Conservation (phyloP, 1,139 yeast species). For the Yamadazyma atlantica region DNA sequence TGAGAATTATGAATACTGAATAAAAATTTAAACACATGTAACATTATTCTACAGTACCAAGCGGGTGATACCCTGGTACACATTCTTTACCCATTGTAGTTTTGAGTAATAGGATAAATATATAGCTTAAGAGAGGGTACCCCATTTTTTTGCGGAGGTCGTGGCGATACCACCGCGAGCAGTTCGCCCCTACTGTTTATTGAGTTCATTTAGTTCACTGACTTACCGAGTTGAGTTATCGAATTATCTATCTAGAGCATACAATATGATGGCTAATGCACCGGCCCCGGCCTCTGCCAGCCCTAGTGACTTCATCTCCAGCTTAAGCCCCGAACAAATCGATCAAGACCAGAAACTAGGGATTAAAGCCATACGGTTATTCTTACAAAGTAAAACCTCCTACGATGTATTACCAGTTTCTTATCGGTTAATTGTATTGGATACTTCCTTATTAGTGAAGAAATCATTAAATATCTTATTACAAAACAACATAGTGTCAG, state of each 20-base stretch:
- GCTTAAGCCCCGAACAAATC: slow-evolving; percentile 43
- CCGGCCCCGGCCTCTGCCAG: slow-evolving; percentile 5
- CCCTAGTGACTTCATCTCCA: slow-evolving; percentile 44
- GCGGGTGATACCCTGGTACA: too few species aligned
- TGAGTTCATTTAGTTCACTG: too few species aligned
- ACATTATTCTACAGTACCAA: too few species aligned
- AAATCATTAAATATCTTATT: slow-evolving; percentile 85
- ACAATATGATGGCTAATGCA: slow-evolving; percentile 22
- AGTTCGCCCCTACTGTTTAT: too few species aligned
- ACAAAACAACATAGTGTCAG: slow-evolving; percentile 93
- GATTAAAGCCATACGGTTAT: slow-evolving; percentile 74
- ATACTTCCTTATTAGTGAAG: slow-evolving; percentile 86
- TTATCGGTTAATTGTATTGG: slow-evolving; percentile 88
- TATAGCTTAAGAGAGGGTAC: too few species aligned
- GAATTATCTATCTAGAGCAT: not conserved
- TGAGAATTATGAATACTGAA: too few species aligned
- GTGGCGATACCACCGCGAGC: too few species aligned
- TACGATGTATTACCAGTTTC: slow-evolving; percentile 97
- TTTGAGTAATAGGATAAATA: too few species aligned
- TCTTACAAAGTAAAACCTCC: slow-evolving; percentile 86
- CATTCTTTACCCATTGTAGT: too few species aligned
- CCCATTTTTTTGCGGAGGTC: too few species aligned
- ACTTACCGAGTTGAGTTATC: too few species aligned
- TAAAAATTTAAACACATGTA: too few species aligned
- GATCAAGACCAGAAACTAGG: slow-evolving; percentile 66